Evolutionary conservation across 78 protist genomes (phyloP).

Genomic region (Dictyostelium brefeldianum): DNA sequence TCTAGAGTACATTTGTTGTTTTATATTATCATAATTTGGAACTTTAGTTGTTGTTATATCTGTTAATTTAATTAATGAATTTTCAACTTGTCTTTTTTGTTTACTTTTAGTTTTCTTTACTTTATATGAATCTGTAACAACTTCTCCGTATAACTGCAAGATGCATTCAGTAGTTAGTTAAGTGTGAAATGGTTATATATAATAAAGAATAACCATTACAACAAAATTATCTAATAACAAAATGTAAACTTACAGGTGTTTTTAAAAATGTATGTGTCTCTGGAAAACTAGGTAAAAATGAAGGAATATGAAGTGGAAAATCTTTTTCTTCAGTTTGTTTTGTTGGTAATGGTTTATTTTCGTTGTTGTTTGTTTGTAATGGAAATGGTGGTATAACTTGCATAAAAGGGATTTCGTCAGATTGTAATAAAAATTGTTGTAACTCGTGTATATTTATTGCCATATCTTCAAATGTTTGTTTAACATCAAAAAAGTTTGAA

Average conservation of each 20-base stretch:
- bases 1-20: slow-evolving; percentile 29
- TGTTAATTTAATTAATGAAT: slow-evolving; percentile 47
- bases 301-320: slow-evolving; percentile 65
- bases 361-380: background rate
- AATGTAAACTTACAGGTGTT: slow-evolving; percentile 34
- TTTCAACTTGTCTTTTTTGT: slow-evolving; percentile 70
- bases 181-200: too few relatives aligned
- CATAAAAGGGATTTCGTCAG: slow-evolving; percentile 71
- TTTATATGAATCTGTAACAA: slow-evolving; percentile 59
- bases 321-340: slow-evolving; percentile 38
- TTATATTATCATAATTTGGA: slow-evolving; percentile 43
- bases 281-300: slow-evolving; percentile 72
- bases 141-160: slow-evolving; percentile 67
- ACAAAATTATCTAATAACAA: too few relatives aligned
- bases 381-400: slow-evolving; percentile 73
- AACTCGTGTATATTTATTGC: slow-evolving; percentile 49
- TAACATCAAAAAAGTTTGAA: slow-evolving; percentile 72
- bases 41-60: slow-evolving; percentile 33
- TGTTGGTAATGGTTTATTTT: background rate
- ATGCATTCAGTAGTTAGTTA: too few relatives aligned
- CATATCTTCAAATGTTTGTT: slow-evolving; percentile 58
- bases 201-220: too few relatives aligned
- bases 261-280: slow-evolving; percentile 68
- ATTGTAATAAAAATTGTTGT: slow-evolving; percentile 43
- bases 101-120: slow-evolving; percentile 51